Evolutionary conservation across 1,139 yeast genomes (phyloP).

Genomic region (Magnusiomyces fungicola): DNA sequence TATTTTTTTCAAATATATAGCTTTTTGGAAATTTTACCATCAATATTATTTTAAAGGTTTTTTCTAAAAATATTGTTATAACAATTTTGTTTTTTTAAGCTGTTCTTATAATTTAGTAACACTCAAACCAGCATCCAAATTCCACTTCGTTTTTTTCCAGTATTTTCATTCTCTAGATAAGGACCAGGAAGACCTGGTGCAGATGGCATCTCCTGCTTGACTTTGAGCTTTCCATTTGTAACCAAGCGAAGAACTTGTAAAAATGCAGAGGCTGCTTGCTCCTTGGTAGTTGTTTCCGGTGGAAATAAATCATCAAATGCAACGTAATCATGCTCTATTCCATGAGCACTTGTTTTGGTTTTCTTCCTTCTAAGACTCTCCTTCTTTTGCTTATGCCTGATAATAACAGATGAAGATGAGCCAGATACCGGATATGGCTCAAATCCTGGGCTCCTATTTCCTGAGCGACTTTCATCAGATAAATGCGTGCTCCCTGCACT

Average conservation of each 20-base stretch:
- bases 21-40: too few species aligned
- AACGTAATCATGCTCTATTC: background rate
- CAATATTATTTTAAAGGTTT: too few species aligned
- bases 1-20: too few species aligned
- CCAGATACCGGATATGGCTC: background rate
- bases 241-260: background rate
- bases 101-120: too few species aligned
- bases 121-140: background rate
- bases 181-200: background rate
- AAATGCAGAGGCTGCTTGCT: conserved; percentile 2
- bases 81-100: too few species aligned
- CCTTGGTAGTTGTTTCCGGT: background rate
- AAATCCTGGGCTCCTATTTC: too few species aligned
- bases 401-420: background rate
- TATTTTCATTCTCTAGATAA: background rate
- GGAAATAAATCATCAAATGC: conserved; percentile 2
- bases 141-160: background rate
- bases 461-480: too few species aligned
- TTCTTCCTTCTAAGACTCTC: background rate
- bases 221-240: background rate
- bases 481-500: too few species aligned
- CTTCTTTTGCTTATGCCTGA: background rate
- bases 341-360: background rate
- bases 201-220: background rate
- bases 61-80: too few species aligned